Percentiles rank a stretch among this genome's conserved stretches.
Evolutionary conservation across 495 filamentous ascomycete species (phyloP).

Genomic region (Xylaria acuta): DNA sequence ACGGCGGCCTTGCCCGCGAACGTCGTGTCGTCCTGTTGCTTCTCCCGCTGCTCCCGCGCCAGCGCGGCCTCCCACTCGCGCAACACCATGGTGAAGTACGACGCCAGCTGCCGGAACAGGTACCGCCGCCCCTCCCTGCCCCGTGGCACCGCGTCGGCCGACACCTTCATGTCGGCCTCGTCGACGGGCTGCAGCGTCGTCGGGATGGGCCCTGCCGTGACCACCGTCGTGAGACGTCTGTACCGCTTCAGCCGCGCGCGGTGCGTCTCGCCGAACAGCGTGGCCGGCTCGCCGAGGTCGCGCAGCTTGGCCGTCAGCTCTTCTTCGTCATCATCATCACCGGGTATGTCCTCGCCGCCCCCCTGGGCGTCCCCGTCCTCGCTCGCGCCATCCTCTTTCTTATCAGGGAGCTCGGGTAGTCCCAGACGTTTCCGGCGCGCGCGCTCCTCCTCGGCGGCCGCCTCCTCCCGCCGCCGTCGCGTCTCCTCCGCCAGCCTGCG

Average conservation of each 20-base stretch:
- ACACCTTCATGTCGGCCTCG: slow-evolving; percentile 87
- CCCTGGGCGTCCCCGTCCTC: slow-evolving; percentile 45
- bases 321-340: no score
- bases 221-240: slow-evolving; percentile 59
- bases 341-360: slow-evolving; percentile 70
- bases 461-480: slow-evolving; percentile 68
- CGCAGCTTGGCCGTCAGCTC: slow-evolving; percentile 72
- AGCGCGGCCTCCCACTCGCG: slow-evolving; percentile 85
- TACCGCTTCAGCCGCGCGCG: slow-evolving; percentile 71
- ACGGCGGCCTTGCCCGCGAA: slow-evolving; percentile 78
- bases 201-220: slow-evolving; percentile 61
- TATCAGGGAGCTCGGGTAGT: slow-evolving; percentile 68
- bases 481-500: slow-evolving; percentile 81
- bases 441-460: slow-evolving; percentile 65
- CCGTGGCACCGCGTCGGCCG: slow-evolving; percentile 61
- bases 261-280: slow-evolving; percentile 86
- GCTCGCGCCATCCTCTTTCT: slow-evolving; percentile 31
- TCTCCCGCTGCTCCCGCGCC: slow-evolving; percentile 58
- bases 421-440: slow-evolving; percentile 61
- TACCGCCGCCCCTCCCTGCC: slow-evolving; percentile 64
- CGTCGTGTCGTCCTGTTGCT: slow-evolving; percentile 66
- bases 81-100: slow-evolving; percentile 93
- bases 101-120: slow-evolving; percentile 85
- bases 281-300: slow-evolving; percentile 71
- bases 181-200: slow-evolving; percentile 77